A percentile compares a stretch with the other conserved stretches of the same genome.
Conservation (phyloP, 768 basidiomycete genomes). For the Punctularia strigosozonata region DNA sequence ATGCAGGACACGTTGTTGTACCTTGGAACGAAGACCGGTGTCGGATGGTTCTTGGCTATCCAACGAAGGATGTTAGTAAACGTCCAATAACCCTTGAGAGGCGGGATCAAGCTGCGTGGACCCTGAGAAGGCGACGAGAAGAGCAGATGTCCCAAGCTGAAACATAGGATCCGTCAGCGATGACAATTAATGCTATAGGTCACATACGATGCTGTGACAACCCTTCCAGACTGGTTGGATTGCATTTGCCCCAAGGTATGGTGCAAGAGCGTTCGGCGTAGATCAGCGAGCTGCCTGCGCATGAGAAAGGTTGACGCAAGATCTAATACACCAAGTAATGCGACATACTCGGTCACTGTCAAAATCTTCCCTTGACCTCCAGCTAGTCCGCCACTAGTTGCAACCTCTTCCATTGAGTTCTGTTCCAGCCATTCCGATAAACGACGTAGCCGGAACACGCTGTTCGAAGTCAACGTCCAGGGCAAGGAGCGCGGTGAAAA, state of each 20-base stretch:
- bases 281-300: not conserved
- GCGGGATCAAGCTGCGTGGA: slow-evolving; percentile 31
- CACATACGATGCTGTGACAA: slow-evolving; percentile 15
- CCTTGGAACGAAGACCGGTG: slow-evolving; percentile 41
- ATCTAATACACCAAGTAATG: not conserved
- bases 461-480: slow-evolving; percentile 31
- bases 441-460: slow-evolving; percentile 47
- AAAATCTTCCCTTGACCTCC: slow-evolving; percentile 22
- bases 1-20: too few relatives aligned
- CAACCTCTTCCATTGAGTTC: slow-evolving; percentile 20
- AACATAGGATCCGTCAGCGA: slow-evolving; percentile 4
- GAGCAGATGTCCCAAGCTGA: slow-evolving; percentile 53
- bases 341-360: slow-evolving; percentile 24
- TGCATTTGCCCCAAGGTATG: too few relatives aligned
- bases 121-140: slow-evolving; percentile 24
- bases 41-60: slow-evolving; percentile 22
- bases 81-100: slow-evolving; percentile 28
- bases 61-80: slow-evolving; percentile 34
- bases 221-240: not conserved
- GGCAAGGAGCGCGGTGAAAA: slow-evolving; percentile 34
- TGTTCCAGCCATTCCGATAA: slow-evolving; percentile 48
- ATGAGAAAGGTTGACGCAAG: not conserved
- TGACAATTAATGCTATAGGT: not conserved
- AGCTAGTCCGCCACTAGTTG: slow-evolving; percentile 26
- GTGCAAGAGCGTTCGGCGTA: not conserved